These are phyloP conservation scores for Breynia disticha DNA, from an alignment of 441 rosid genomes.

Conservation along the genomic window DNA sequence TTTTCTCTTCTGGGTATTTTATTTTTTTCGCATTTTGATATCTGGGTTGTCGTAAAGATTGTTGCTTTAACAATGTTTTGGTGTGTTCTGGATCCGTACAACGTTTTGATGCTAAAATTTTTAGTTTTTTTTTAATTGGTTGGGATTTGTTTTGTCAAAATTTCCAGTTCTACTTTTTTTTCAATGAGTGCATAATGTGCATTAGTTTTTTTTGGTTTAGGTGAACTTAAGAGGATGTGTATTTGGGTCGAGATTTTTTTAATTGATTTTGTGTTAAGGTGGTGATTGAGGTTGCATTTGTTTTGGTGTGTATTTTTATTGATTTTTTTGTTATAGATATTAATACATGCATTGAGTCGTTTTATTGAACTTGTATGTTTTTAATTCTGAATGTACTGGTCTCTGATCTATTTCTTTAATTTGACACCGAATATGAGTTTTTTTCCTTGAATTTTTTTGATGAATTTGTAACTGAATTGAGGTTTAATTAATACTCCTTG, in stretches of 20 bases:
- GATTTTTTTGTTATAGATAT: not conserved
- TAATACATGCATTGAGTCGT: too few species aligned
- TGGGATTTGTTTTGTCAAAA: constrained; percentile 6
- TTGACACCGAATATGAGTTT: too few species aligned
- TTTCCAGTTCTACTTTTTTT: constrained; percentile 1
- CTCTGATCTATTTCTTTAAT: too few species aligned
- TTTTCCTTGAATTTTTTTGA: too few species aligned
- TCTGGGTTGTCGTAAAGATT: constrained; percentile 18
- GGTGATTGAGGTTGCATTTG: constrained; percentile 7
- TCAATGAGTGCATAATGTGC: not conserved
- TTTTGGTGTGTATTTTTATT: not conserved
- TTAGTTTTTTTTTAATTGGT: constrained; percentile 4
- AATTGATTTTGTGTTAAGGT: constrained; percentile 6
- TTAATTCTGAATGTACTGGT: too few species aligned
- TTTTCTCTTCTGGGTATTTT: constrained; percentile 25
- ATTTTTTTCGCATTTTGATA: constrained; percentile 15
- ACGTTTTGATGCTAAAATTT: constrained; percentile 11
- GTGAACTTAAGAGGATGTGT: constrained; percentile 6
- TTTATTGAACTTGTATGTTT: too few species aligned
- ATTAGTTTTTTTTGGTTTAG: not conserved
- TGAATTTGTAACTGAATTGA: too few species aligned
- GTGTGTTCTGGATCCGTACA: constrained; percentile 14
- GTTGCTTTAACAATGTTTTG: constrained; percentile 15
- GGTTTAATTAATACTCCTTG: too few species aligned
- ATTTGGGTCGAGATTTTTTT: constrained; percentile 14